Base-by-base conservation (phyloP, 2,329 filamentous ascomycete species). In the Cryphonectria parasitica region DNA sequence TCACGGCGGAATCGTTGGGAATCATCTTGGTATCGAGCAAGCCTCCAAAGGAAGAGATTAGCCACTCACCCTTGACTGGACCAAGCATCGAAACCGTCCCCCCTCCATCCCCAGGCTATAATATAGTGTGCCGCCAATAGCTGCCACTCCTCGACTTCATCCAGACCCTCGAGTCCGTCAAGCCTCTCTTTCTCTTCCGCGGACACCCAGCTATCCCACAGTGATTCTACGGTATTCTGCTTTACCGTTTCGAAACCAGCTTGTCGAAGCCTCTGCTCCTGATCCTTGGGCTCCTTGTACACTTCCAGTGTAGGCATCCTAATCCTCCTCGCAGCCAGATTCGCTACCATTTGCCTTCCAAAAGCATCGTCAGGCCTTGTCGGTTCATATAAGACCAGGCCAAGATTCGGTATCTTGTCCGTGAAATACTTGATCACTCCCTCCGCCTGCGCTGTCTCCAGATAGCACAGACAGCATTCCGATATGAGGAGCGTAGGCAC, bases 61-160 rank as follows among this genome's bases (percentile, higher is more conserved):
- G 8, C 28, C 28, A 34, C 63, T 64, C 43, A 49, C 13, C 6
- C 41, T 25, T n/a, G 11, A 31, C 1, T 7, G 41, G 5, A 1
- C 74, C 76, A 76, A 15, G 74, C 62, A 43, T 73, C 73, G 56
- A 83, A 80, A 8, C 78, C 80, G 1, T 77, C 79, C 43, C 90
- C 89, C 75, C 88, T 90, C 88, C 92, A 97, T 1, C 91, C 96
- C 95, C 95, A 98, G 4, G 90, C 90, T 60, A 99, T 87, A 74
- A 95, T 90, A 77, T 99, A 99, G 83, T 99, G 96, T 74, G 87
- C 89, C 0, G 94, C 93, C 75, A 99, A 81, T 75, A 99, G 81
- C 76, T 91, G 86, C 92, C 96, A 97, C 82, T 99, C 96, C 81
- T 99, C 96, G 34, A 98, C 87, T 81, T 99, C 96, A 81, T 99